phyloP scores from a whole-genome alignment of 257 asterid species.

The Fraxinus americana region DNA sequence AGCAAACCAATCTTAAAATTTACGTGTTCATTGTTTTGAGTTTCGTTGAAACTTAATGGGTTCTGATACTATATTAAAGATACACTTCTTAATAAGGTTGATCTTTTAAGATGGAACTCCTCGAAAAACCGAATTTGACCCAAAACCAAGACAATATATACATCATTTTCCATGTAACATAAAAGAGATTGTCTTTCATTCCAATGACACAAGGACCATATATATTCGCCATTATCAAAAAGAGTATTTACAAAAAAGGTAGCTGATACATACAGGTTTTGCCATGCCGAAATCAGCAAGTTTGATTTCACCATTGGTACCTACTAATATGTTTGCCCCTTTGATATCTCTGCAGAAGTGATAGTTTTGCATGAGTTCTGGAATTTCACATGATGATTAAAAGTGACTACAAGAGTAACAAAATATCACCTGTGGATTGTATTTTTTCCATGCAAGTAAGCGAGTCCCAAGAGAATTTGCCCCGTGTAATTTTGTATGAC shows the following conservation, averaged over 20 bases:
- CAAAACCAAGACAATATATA: not conserved
- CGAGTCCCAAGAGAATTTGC: slow-evolving; percentile 78
- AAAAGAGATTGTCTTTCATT: slow-evolving; percentile 40
- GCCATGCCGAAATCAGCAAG: slow-evolving; percentile 99
- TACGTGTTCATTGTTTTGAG: too few relatives aligned
- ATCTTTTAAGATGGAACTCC: too few relatives aligned
- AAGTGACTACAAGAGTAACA: slow-evolving; percentile 21
- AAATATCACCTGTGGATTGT: slow-evolving; percentile 80
- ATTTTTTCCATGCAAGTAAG: slow-evolving; percentile 87
- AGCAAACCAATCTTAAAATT: too few relatives aligned
- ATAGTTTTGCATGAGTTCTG: slow-evolving; percentile 17
- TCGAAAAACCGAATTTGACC: not conserved
- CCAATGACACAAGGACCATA: slow-evolving; percentile 69
- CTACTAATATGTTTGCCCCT: slow-evolving; percentile 97
- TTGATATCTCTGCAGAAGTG: slow-evolving; percentile 80
- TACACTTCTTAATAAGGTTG: too few relatives aligned
- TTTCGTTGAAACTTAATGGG: too few relatives aligned
- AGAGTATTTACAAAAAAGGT: not conserved
- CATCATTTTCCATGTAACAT: not conserved
- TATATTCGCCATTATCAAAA: slow-evolving; percentile 20
- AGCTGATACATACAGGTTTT: slow-evolving; percentile 66
- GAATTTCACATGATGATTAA: slow-evolving; percentile 11
- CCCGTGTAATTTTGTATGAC: slow-evolving; percentile 93
- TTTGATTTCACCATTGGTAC: slow-evolving; percentile 90
- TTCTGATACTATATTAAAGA: too few relatives aligned